Evolutionary conservation across 768 basidiomycete genomes (phyloP).

Genomic region (Mycena chlorophos): DNA sequence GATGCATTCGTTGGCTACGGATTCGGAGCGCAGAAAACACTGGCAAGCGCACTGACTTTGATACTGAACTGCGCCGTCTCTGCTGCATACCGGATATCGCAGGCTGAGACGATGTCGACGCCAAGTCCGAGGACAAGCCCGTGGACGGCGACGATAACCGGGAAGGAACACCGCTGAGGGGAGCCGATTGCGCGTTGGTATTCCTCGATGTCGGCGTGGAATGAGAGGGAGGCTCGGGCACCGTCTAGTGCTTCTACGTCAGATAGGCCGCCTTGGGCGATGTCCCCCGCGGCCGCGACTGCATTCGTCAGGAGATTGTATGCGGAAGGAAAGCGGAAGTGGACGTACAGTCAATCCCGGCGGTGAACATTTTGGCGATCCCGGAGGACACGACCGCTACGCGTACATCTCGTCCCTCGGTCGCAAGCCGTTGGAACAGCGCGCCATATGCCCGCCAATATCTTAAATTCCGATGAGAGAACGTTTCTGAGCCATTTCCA

Average conservation of each 20-base stretch:
- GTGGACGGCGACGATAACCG: slow-evolving; percentile 64
- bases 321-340: slow-evolving; percentile 3
- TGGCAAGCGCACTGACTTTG: slow-evolving; percentile 40
- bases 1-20: not conserved
- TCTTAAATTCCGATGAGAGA: slow-evolving; percentile 29
- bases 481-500: not conserved
- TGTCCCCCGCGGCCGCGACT: slow-evolving; percentile 14
- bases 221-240: slow-evolving; percentile 38
- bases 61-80: slow-evolving; percentile 50
- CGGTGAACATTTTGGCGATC: slow-evolving; percentile 57
- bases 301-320: slow-evolving; percentile 6
- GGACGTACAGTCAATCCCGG: slow-evolving; percentile 59
- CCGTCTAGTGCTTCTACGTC: slow-evolving; percentile 29
- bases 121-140: slow-evolving; percentile 59
- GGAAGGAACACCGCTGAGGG: slow-evolving; percentile 53
- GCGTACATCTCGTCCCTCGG: slow-evolving; percentile 42
- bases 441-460: slow-evolving; percentile 57
- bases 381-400: slow-evolving; percentile 57
- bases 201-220: slow-evolving; percentile 35
- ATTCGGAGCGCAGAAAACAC: not conserved
- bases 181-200: slow-evolving; percentile 60
- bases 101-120: slow-evolving; percentile 55
- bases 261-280: slow-evolving; percentile 8
- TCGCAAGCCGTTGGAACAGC: slow-evolving; percentile 45
- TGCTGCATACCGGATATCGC: slow-evolving; percentile 61